These are phyloP conservation scores for Fusarium continuum DNA, from an alignment of 2,329 filamentous ascomycete genomes.

Conservation along the genomic window DNA sequence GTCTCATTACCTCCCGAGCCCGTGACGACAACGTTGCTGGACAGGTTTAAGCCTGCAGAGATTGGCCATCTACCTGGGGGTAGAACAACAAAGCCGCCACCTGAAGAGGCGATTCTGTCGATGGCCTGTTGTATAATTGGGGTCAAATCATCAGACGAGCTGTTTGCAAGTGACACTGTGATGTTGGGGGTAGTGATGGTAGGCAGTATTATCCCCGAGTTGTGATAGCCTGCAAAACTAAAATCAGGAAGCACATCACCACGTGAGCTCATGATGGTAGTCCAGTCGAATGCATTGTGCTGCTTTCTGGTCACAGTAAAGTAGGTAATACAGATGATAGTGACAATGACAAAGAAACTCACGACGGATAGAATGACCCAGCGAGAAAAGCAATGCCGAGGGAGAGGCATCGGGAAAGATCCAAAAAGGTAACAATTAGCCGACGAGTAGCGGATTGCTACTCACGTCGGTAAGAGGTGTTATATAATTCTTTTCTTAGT, in stretches of 20 bases:
- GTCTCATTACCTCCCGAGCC: conserved; percentile 1
- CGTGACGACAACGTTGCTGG: conserved; percentile 1
- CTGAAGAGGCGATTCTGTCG: neutral
- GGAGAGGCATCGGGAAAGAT: conserved; percentile 5
- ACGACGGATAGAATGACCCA: neutral
- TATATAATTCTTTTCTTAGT: conserved; percentile 9
- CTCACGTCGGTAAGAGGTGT: neutral
- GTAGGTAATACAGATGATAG: conserved; percentile 7
- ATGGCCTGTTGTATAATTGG: conserved; percentile 27
- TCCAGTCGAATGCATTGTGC: conserved; percentile 26
- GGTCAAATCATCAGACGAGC: conserved; percentile 7
- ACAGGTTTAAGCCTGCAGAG: conserved; percentile 12
- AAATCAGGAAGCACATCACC: conserved; percentile 37
- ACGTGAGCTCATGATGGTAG: neutral
- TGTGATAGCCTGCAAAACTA: conserved; percentile 35
- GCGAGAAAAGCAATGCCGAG: conserved; percentile 16
- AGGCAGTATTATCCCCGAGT: conserved; percentile 26
- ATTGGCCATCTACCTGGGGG: conserved; percentile 19
- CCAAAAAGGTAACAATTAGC: neutral
- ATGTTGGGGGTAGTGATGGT: neutral
- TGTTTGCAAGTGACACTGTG: neutral
- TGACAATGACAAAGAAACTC: neutral
- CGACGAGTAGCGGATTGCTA: neutral
- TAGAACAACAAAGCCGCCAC: conserved; percentile 27
- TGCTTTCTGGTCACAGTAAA: neutral